These are phyloP conservation scores for Arachnomyces sp. DNA, from an alignment of 2,329 filamentous ascomycete genomes.

Conservation along the genomic window DNA sequence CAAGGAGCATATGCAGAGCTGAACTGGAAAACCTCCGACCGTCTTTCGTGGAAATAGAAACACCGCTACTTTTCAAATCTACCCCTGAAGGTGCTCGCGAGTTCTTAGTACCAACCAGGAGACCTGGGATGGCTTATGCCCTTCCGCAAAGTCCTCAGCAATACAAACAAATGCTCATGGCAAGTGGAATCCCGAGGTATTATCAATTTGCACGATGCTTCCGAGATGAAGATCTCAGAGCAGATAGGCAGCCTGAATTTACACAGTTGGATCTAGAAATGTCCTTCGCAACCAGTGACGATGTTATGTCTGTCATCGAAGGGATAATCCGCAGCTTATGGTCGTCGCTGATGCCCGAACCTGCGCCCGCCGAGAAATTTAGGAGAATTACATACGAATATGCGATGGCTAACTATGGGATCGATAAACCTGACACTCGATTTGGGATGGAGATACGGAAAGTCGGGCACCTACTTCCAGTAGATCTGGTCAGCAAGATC, in stretches of 20 bases:
- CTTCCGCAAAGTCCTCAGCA: conserved; percentile 95
- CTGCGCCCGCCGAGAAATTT: conserved; percentile 42
- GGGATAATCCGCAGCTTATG: conserved; percentile 49
- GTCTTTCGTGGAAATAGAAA: conserved; percentile 72
- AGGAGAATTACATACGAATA: conserved; percentile 60
- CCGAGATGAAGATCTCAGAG: conserved; percentile 84
- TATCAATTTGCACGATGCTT: conserved; percentile 94
- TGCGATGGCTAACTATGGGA: conserved; percentile 72
- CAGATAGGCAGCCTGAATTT: conserved; percentile 93
- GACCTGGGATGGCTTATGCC: conserved; percentile 70
- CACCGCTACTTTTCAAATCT: conserved; percentile 91
- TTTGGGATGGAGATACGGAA: conserved; percentile 60
- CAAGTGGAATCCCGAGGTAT: conserved; percentile 71
- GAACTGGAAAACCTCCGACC: conserved; percentile 47
- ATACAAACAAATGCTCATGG: conserved; percentile 97
- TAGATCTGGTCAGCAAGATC: conserved; percentile 65
- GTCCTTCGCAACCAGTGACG: conserved; percentile 66
- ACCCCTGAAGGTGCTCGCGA: conserved; percentile 92
- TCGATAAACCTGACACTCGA: conserved; percentile 85
- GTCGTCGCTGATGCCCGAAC: conserved; percentile 38
- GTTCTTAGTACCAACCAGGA: conserved; percentile 83
- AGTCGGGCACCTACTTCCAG: conserved; percentile 55
- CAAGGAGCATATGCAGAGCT: conserved; percentile 46
- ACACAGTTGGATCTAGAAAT: conserved; percentile 95
- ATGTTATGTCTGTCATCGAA: conserved; percentile 56